Evolutionary conservation across 2,329 filamentous ascomycete species (phyloP), one percentile per base, ranked within the genome.

Genomic region (Gnomoniopsis smithogilvyi): DNA sequence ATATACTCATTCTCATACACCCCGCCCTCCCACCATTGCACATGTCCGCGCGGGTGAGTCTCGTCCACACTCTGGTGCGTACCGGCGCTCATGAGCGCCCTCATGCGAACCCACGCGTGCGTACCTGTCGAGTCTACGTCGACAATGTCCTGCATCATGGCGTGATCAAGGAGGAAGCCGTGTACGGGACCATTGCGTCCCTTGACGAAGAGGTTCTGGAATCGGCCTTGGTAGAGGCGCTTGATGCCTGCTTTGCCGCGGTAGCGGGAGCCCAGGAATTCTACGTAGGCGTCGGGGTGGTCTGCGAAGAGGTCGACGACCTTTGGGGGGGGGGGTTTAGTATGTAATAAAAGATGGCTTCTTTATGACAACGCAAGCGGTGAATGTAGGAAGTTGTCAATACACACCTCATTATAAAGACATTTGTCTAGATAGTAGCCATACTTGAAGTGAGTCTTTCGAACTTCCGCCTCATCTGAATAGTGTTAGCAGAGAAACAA

Each of bases 371-470:
- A n/a, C 3, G 38, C 14, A 26, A 11, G 2, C 15, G 49, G 10
- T 10, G 19, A 17, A 30, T 2, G 14, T 2, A 7, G 19, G 45
- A 41, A 6, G 8, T 21, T 19, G 45, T 30, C 6, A 6, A 24
- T 26, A 43, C 60, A 50, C 55, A 78, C 80, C 72, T 84, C 79
- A 62, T 82, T 76, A 69, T 83, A 84, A 1, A 84, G 72, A 61
- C 81, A 84, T 63, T 84, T 84, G 70, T 84, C 81, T 26, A 84
- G 73, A 66, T 84, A 84, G 68, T 84, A 84, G 26, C 81, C 81
- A 67, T 84, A 84, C 61, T 80, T 83, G 73, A 80, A 81, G 65
- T 84, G 81, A 3, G 79, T 74, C 66, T 82, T 83, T 58, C 79
- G 77, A 50, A 83, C 75, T 63, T 83, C 78, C 38, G 79, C 77